Base-by-base conservation (phyloP, 2,329 filamentous ascomycete species). In the Aspergillus piperis region DNA sequence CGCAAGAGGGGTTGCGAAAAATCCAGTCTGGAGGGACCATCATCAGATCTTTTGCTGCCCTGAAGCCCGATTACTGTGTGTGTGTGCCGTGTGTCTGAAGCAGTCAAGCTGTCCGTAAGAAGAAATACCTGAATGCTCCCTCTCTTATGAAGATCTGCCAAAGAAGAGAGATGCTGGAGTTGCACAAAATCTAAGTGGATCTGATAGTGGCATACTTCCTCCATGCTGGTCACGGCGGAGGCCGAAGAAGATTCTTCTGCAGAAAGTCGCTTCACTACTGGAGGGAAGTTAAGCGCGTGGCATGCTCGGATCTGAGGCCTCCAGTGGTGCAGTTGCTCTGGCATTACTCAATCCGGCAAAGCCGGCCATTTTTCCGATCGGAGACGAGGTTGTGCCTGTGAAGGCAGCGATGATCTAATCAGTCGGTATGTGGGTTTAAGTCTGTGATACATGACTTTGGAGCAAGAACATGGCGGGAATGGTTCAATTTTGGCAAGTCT, bases 311-410 rank as follows among this genome's bases (percentile, higher is more conserved):
- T 30, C 32, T 36, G 23, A 54, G n/a, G 39, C 44, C 32, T 2
- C 32, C 32, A 36, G 10, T 36, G 1, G 32, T 44, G n/a, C 41
- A 42, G 39, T 58, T 30, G 32, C 47, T 27, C 23, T 54, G 49
- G 57, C 27, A 52, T 54, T 58, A 17, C 61, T 48, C 21, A 8
- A 61, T 60, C 27, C 13, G 54, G 61, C 23, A 38, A 52, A 50
- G 21, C 54, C 58, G 57, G 11, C 19, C 17, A 17, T 60, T 56
- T 39, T 56, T 57, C 59, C 62, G 55, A 61, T 58, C 41, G 52
- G 52, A 42, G n/a, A 23, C 17, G 25, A 4, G 32, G 11, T 36
- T 36, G 32, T 36, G 25, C 30, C 15, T 19, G 13, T 3, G 39
- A 23, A 47, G 39, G 47, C 53, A 36, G 30, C 44, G 25, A 49